Evolutionary conservation across 306 rosid species (phyloP).

Genomic region (Cicer bijugum): DNA sequence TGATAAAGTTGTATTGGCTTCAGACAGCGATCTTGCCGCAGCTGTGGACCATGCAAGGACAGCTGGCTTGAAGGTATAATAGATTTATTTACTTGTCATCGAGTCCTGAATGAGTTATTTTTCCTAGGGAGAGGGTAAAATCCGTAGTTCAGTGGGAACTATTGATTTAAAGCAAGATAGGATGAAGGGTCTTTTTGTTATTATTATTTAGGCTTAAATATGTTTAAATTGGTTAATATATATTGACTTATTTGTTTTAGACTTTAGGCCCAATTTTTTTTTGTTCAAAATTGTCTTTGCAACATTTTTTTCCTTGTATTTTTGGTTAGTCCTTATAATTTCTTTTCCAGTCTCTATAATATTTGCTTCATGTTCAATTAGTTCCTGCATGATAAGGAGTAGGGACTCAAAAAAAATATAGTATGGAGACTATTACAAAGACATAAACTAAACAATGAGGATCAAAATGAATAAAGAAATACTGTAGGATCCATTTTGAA

Average conservation of each 20-base stretch:
- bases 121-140: background rate
- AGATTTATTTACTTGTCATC: slow-evolving; percentile 13
- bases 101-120: slow-evolving; percentile 2
- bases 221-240: background rate
- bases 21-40: slow-evolving; percentile 86
- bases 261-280: too few relatives aligned
- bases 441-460: too few relatives aligned
- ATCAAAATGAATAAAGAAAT: too few relatives aligned
- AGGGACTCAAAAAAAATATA: too few relatives aligned
- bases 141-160: slow-evolving; percentile 33
- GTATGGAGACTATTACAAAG: too few relatives aligned
- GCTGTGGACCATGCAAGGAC: slow-evolving; percentile 95
- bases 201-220: background rate
- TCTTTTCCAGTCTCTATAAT: too few relatives aligned
- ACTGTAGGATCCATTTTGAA: too few relatives aligned
- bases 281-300: too few relatives aligned
- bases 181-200: background rate
- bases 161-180: slow-evolving; percentile 13
- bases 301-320: too few relatives aligned
- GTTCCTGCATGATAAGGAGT: too few relatives aligned
- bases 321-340: too few relatives aligned
- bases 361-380: too few relatives aligned
- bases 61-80: slow-evolving; percentile 88
- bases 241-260: background rate
- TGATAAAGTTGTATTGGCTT: slow-evolving; percentile 88